These are phyloP conservation scores for Mycena epipterygia DNA, from an alignment of 768 basidiomycete genomes.

Conservation along the genomic window DNA sequence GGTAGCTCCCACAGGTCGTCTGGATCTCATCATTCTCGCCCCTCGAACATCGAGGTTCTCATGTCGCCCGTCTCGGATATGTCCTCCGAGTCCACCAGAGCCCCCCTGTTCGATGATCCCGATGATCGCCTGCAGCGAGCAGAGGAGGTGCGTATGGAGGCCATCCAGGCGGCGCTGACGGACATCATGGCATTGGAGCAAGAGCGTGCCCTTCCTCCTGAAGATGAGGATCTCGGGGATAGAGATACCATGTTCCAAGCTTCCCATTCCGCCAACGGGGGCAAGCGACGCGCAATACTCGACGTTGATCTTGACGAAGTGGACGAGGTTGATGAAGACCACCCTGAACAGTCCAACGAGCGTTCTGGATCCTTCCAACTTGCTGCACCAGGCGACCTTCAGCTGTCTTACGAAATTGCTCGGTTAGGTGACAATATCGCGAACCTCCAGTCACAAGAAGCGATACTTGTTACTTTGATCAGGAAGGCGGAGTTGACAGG, in stretches of 20 bases:
- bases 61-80: constrained; percentile 78
- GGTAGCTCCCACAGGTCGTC: constrained; percentile 54
- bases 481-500: constrained; percentile 97
- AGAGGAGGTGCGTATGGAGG: constrained; percentile 91
- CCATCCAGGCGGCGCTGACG: constrained; percentile 95
- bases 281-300: constrained; percentile 49
- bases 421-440: constrained; percentile 82
- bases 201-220: constrained; percentile 46
- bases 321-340: constrained; percentile 60
- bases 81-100: constrained; percentile 68
- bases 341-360: constrained; percentile 57
- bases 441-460: constrained; percentile 84
- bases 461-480: constrained; percentile 88
- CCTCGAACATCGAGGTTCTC: constrained; percentile 82
- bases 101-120: constrained; percentile 86
- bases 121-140: constrained; percentile 78
- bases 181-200: constrained; percentile 94
- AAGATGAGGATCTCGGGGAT: constrained; percentile 21
- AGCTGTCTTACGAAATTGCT: constrained; percentile 88
- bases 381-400: constrained; percentile 91
- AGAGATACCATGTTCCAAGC: constrained; percentile 33
- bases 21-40: constrained; percentile 49
- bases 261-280: constrained; percentile 13
- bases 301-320: constrained; percentile 64
- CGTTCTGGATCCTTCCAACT: constrained; percentile 73